A percentile compares a stretch with the other conserved stretches of the same genome.
These are phyloP conservation scores for Casuarina glauca DNA, from an alignment of 306 rosid species.

Conservation along the genomic window DNA sequence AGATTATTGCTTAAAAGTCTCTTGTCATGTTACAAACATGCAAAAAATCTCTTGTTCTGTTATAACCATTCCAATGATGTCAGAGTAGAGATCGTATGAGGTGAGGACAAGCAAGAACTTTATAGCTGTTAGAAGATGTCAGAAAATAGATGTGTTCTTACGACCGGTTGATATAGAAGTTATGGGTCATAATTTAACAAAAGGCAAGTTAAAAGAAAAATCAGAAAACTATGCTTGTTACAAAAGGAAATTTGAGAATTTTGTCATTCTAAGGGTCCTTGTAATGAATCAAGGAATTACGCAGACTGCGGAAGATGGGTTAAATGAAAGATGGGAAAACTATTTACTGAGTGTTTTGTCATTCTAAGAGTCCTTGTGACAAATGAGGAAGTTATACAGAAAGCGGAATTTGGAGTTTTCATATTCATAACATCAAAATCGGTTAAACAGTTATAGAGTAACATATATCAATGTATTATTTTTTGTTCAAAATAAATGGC, in stretches of 20 bases:
- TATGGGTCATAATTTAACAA: background rate
- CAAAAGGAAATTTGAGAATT: background rate
- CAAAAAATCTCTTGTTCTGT: background rate
- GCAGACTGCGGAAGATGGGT: background rate
- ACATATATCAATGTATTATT: background rate
- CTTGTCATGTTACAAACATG: slow-evolving; percentile 20
- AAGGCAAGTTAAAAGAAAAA: background rate
- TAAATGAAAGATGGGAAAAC: background rate
- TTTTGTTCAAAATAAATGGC: background rate
- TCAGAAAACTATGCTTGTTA: background rate
- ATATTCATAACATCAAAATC: background rate
- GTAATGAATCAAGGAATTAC: too few relatives aligned
- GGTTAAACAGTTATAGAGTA: background rate
- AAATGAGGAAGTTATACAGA: too few relatives aligned
- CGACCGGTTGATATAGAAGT: background rate
- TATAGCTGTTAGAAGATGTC: background rate
- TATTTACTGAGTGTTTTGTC: background rate
- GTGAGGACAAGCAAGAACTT: background rate
- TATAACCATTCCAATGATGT: background rate
- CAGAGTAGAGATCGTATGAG: background rate
- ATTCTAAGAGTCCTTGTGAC: background rate
- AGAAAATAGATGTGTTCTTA: background rate
- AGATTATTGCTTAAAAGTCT: slow-evolving; percentile 3
- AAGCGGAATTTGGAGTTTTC: background rate
- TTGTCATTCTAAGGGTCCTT: background rate